Conservation (phyloP, 2,329 filamentous ascomycete species). For the Fusarium setosum region DNA sequence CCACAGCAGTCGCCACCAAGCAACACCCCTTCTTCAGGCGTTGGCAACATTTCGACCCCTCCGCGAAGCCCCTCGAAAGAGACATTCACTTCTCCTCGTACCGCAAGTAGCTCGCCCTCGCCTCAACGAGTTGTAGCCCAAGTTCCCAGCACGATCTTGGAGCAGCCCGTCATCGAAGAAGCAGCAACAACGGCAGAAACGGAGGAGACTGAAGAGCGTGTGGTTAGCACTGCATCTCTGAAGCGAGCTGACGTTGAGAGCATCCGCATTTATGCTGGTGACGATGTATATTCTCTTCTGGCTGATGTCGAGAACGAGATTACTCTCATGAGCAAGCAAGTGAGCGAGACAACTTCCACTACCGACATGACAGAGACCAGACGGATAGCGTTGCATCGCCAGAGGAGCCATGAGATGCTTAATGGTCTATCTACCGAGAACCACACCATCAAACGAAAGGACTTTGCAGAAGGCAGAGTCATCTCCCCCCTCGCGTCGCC, state of each 20-base stretch:
- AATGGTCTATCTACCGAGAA: conserved; percentile 47
- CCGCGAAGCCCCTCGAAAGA: conserved; percentile 68
- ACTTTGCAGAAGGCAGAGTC: conserved; percentile 36
- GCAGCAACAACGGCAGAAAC: conserved; percentile 42
- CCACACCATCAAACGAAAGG: conserved; percentile 24
- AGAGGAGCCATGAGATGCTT: conserved; percentile 64
- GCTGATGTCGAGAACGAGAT: conserved; percentile 70
- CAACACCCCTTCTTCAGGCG: conserved; percentile 48
- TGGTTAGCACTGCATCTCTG: conserved; percentile 34
- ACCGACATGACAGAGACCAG: conserved; percentile 41
- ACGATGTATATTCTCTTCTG: conserved; percentile 73
- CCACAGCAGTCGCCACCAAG: conserved; percentile 56
- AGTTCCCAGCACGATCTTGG: conserved; percentile 66
- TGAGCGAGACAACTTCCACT: conserved; percentile 7
- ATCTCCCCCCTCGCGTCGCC: conserved; percentile 49
- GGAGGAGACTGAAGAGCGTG: conserved; percentile 43
- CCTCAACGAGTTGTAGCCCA: conserved; percentile 64
- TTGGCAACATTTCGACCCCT: conserved; percentile 64
- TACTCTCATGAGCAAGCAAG: conserved; percentile 48
- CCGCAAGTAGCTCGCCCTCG: conserved; percentile 55
- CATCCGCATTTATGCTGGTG: conserved; percentile 75
- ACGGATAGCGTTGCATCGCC: conserved; percentile 56
- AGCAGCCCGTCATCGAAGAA: conserved; percentile 61
- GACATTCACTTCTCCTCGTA: conserved; percentile 45
- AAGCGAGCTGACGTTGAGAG: conserved; percentile 66